Base-by-base conservation (phyloP, 139 green algal species). In the Yamagishiella unicocca region DNA sequence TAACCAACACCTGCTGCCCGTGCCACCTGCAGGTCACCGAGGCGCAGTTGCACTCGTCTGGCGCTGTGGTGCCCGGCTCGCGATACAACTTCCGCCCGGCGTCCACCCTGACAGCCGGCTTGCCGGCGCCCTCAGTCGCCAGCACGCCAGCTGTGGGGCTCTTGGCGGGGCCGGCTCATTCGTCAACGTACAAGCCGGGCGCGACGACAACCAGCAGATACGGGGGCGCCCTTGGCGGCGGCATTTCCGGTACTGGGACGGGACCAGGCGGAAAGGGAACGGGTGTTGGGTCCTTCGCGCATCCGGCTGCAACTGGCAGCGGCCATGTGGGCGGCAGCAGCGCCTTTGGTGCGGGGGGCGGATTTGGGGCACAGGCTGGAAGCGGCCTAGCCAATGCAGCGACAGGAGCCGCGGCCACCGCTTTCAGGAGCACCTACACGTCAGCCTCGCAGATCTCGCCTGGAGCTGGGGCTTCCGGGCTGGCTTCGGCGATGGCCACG, bases 1-100 rank as follows among this genome's bases (percentile, higher is more conserved):
- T n/a, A n/a, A n/a, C n/a, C n/a, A n/a, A n/a, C n/a, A n/a, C n/a
- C n/a, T n/a, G n/a, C n/a, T n/a, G n/a, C n/a, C n/a, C n/a, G n/a
- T n/a, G n/a, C n/a, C n/a, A n/a, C 35, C 7, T 24, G 40, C 89
- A 97, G 90, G 93, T 98, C 9, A 98, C 93, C 2, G 94, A 95
- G 43, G 94, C 95, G 35, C 92, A 96, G 90, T 86, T 97, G 31
- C 84, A 92, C 12, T 84, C 71, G 9, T 68, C 83, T 10, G 87
- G 89, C 27, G 85, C 77, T 19, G 78, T 45, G 0, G 62, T 90
- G 10, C 79, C 90, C 43, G 89, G 89, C 35, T 91, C 88, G 21
- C 87, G 93, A 14, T 95, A 91, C 83, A 84, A 86, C 27, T 95
- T 94, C 90, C 87, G 92, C 38, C 87, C 93, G 0, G 75, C 85